These are phyloP conservation scores for Sphaerulina musiva DNA, from an alignment of 2,329 filamentous ascomycete genomes.

Conservation along the genomic window DNA sequence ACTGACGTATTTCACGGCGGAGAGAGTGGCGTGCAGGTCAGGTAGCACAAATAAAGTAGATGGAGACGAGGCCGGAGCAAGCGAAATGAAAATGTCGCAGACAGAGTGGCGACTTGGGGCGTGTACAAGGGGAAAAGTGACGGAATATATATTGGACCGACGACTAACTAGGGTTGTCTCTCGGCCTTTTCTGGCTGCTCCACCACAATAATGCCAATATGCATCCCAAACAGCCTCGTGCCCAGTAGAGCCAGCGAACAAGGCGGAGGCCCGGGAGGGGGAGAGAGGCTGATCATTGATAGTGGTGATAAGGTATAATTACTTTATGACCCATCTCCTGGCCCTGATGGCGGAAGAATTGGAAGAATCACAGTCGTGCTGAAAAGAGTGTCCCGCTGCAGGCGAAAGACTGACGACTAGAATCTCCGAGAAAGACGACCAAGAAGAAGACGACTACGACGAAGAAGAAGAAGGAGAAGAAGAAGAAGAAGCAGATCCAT, in stretches of 20 bases:
- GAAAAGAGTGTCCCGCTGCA: too few relatives aligned
- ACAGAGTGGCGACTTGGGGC: background rate
- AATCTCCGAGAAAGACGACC: too few relatives aligned
- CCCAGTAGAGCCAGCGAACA: too few relatives aligned
- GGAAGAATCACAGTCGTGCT: too few relatives aligned
- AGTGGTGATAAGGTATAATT: too few relatives aligned
- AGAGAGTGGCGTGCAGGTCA: background rate
- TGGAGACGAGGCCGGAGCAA: background rate
- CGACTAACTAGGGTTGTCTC: background rate
- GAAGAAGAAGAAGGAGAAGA: too few relatives aligned
- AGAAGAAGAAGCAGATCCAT: background rate
- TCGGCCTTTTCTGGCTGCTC: background rate
- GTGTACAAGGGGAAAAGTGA: background rate
- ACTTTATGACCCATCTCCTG: too few relatives aligned
- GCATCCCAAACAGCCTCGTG: background rate
- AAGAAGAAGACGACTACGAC: too few relatives aligned
- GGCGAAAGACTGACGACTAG: too few relatives aligned
- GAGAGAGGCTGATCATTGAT: too few relatives aligned
- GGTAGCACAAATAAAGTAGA: conserved; percentile 5
- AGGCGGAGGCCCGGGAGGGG: too few relatives aligned
- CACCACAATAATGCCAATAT: background rate
- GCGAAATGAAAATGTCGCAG: conserved; percentile 5
- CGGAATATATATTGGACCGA: background rate
- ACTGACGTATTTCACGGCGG: background rate
- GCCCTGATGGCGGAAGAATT: too few relatives aligned